Evolutionary conservation across 208 protist genomes (phyloP).

Genomic region (Leishmania amazonensis): DNA sequence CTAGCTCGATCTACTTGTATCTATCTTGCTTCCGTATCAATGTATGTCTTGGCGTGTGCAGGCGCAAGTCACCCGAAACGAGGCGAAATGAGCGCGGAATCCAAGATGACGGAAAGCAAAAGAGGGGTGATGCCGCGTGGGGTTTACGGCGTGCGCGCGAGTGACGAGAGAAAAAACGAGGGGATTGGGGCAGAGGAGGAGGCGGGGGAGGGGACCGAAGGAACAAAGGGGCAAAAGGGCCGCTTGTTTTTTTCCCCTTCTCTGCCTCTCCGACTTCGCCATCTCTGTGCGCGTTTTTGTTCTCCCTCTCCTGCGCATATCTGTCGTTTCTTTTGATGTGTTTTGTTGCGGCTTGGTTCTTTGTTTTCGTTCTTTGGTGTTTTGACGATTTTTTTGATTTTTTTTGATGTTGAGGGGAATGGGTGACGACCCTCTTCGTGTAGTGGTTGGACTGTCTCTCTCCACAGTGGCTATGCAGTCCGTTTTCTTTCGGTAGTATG

Average conservation of each 20-base stretch:
- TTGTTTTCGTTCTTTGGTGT: background rate
- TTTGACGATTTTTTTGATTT: background rate
- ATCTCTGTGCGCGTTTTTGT: background rate
- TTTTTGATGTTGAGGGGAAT: background rate
- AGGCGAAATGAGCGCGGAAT: background rate
- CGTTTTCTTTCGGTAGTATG: background rate
- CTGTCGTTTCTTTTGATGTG: background rate
- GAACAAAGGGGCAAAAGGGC: background rate
- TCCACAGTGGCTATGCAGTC: background rate
- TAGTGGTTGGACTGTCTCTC: background rate
- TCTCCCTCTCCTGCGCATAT: background rate
- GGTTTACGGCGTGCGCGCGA: background rate
- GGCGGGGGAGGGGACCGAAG: background rate
- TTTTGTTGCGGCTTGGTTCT: slow-evolving; percentile 1
- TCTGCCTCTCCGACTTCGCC: slow-evolving; percentile 1
- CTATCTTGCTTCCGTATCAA: background rate
- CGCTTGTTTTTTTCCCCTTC: background rate
- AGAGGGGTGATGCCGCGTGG: background rate
- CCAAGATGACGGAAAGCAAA: background rate
- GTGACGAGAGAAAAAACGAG: slow-evolving; percentile 1
- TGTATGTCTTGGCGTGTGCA: slow-evolving; percentile 11
- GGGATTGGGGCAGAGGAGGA: background rate
- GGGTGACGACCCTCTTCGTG: background rate
- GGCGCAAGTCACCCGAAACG: background rate
- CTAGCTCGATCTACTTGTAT: background rate